A percentile compares a stretch with the other conserved stretches of the same genome.
phyloP scores from a whole-genome alignment of 306 rosid species.

The Oemleria cerasiformis region DNA sequence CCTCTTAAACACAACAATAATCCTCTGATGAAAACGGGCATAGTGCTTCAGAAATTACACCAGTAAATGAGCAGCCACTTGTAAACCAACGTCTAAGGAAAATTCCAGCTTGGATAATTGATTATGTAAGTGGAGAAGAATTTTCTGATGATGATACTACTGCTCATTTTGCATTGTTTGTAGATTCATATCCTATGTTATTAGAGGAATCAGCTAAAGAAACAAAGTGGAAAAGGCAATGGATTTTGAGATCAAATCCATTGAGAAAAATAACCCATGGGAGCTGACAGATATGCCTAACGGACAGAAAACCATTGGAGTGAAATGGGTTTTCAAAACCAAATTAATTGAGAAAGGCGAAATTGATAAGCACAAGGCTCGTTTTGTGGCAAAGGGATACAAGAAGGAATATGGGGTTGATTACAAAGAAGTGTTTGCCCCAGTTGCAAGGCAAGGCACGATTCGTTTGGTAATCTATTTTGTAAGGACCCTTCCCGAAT shows the following conservation, averaged over 20 bases:
- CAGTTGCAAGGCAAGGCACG: too few relatives aligned
- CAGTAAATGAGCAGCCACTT: too few relatives aligned
- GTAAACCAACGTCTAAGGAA: not conserved
- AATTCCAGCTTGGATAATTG: not conserved
- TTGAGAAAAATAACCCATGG: not conserved
- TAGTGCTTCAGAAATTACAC: too few relatives aligned
- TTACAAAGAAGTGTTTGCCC: not conserved
- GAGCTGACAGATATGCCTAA: not conserved
- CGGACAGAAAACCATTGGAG: not conserved
- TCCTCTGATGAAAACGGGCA: too few relatives aligned
- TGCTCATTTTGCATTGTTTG: not conserved
- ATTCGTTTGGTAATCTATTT: too few relatives aligned
- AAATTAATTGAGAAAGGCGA: not conserved
- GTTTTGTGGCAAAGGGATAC: not conserved
- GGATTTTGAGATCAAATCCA: not conserved
- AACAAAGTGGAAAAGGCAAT: not conserved
- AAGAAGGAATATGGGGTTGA: not conserved
- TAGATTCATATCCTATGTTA: not conserved
- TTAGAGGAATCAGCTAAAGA: not conserved
- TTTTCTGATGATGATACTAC: not conserved
- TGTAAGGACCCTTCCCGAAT: too few relatives aligned
- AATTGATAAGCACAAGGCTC: not conserved
- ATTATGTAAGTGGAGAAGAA: not conserved
- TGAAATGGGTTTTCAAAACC: not conserved
- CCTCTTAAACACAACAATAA: rapidly evolving